Evolutionary conservation across 306 rosid genomes (phyloP).

Genomic region (Quercus cerris): DNA sequence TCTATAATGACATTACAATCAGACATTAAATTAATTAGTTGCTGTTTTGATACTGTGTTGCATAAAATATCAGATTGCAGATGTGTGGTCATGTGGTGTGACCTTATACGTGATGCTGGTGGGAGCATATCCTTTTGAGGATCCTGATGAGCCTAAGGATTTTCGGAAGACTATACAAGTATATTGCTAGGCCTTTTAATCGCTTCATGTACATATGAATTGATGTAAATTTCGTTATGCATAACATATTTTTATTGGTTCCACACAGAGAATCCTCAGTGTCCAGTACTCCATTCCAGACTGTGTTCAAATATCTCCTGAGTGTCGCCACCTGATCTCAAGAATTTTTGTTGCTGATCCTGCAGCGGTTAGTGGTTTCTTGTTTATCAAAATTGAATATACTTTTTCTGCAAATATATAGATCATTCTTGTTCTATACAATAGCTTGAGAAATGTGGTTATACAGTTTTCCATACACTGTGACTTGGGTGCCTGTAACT

Average conservation of each 20-base stretch:
- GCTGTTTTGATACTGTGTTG: constrained; percentile 19
- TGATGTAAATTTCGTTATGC: constrained; percentile 22
- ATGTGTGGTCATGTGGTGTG: constrained; percentile 98
- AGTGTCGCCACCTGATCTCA: constrained; percentile 73
- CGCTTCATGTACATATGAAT: constrained; percentile 2
- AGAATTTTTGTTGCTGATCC: constrained; percentile 85
- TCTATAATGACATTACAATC: not conserved
- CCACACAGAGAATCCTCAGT: constrained; percentile 66
- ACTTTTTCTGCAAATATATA: constrained; percentile 9
- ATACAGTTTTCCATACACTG: not conserved
- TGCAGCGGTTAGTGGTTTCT: constrained; percentile 47
- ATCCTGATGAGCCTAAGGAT: constrained; percentile 82
- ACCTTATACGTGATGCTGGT: constrained; percentile 91
- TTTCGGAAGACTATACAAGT: constrained; percentile 90
- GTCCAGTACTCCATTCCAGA: constrained; percentile 90
- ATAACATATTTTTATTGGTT: constrained; percentile 28
- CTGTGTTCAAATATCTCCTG: constrained; percentile 57
- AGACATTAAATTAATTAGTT: not conserved
- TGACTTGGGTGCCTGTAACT: not conserved
- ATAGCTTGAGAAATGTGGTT: constrained; percentile 2
- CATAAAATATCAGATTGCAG: constrained; percentile 63
- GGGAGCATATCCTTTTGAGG: constrained; percentile 92
- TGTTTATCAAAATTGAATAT: not conserved
- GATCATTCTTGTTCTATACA: not conserved
- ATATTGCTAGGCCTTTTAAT: constrained; percentile 18